Conservation (phyloP, 1,139 yeast species). For the Debaryomyces subglobosus region DNA sequence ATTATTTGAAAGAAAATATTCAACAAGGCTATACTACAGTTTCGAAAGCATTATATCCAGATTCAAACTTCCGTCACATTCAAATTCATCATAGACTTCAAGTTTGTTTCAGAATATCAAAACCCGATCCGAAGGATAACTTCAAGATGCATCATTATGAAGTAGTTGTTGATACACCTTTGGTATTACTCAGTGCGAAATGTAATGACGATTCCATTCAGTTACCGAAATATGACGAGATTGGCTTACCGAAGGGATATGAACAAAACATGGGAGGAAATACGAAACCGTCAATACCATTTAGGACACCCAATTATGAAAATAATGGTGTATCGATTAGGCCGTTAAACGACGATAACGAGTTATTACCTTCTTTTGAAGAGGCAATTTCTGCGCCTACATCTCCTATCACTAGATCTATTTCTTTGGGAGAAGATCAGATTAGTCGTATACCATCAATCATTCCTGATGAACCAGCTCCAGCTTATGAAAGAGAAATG, state of each 20-base stretch:
- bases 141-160: constrained; percentile 79
- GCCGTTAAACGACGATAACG: constrained; percentile 28
- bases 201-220: constrained; percentile 71
- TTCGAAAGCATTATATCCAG: constrained; percentile 59
- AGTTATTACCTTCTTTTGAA: constrained; percentile 59
- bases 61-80: constrained; percentile 69
- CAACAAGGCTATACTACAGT: constrained; percentile 42
- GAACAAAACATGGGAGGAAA: neutral
- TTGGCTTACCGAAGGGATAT: constrained; percentile 14
- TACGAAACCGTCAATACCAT: constrained; percentile 18
- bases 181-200: constrained; percentile 68
- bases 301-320: constrained; percentile 40
- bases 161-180: constrained; percentile 86
- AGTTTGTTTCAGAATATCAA: constrained; percentile 76
- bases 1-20: constrained; percentile 31
- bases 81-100: constrained; percentile 77
- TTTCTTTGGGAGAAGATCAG: constrained; percentile 40
- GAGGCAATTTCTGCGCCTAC: constrained; percentile 47
- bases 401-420: constrained; percentile 39
- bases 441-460: constrained; percentile 39
- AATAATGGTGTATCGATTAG: constrained; percentile 44
- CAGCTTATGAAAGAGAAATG: constrained; percentile 33
- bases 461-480: constrained; percentile 36
- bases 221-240: constrained; percentile 64
- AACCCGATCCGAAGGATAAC: constrained; percentile 57